Conservation (phyloP, 306 rosid species). For the Neltuma alba region DNA sequence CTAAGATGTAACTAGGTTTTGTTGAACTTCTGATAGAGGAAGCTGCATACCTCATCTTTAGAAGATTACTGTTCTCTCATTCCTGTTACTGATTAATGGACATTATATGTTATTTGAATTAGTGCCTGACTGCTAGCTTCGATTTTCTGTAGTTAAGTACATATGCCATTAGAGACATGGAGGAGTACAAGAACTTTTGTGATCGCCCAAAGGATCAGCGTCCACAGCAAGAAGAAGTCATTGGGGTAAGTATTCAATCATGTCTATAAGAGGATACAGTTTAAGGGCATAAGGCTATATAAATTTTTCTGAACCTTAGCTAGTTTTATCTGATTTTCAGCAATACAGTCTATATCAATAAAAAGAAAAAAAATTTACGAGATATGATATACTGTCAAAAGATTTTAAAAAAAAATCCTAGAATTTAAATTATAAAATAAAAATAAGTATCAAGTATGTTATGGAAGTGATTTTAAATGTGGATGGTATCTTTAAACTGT, state of each 20-base stretch:
- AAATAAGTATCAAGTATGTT: constrained; percentile 8
- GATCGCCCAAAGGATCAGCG: constrained; percentile 95
- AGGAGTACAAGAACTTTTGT: constrained; percentile 96
- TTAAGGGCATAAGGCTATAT: not conserved
- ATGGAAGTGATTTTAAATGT: constrained; percentile 55
- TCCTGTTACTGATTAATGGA: constrained; percentile 22
- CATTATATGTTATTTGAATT: constrained; percentile 23
- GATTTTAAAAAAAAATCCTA: not conserved
- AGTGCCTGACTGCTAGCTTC: constrained; percentile 28
- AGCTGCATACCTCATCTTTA: constrained; percentile 1
- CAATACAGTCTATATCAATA: not conserved
- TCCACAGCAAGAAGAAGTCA: constrained; percentile 92
- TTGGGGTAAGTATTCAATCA: constrained; percentile 65
- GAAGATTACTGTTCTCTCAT: not conserved
- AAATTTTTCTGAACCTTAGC: not conserved
- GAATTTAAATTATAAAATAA: constrained; percentile 36
- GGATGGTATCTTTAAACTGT: constrained; percentile 50
- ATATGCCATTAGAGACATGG: constrained; percentile 90
- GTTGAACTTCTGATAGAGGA: not conserved
- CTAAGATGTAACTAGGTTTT: not conserved
- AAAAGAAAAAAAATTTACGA: not conserved
- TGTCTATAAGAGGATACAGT: not conserved
- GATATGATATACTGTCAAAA: not conserved
- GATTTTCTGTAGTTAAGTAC: constrained; percentile 66
- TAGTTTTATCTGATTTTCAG: not conserved